Percentiles rank a stretch among this genome's conserved stretches.
These are phyloP conservation scores for Melastoma candidum DNA, from an alignment of 441 rosid genomes.

Conservation along the genomic window DNA sequence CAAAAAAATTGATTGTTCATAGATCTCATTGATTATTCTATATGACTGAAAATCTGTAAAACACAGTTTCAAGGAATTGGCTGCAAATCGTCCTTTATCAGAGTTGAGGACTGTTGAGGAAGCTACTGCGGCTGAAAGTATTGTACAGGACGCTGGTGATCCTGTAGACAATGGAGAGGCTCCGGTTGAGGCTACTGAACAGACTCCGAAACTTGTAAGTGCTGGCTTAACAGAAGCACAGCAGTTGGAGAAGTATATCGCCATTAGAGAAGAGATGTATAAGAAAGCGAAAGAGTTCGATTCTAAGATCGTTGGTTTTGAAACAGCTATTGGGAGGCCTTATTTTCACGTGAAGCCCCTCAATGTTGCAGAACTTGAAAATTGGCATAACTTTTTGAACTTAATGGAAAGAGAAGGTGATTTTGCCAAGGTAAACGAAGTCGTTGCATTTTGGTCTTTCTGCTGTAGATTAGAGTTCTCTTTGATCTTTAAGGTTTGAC, in stretches of 20 bases:
- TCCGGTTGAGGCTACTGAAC: conserved; percentile 46
- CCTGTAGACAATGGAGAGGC: conserved; percentile 46
- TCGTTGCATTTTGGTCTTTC: no score
- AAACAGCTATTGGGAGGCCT: conserved; percentile 89
- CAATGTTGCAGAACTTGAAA: conserved; percentile 80
- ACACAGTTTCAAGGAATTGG: conserved; percentile 78
- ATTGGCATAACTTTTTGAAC: conserved; percentile 90
- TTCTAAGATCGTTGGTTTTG: conserved; percentile 83
- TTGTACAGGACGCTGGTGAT: conserved; percentile 32
- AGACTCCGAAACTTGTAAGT: conserved; percentile 48
- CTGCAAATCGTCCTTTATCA: conserved; percentile 63
- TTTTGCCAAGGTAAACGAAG: conserved; percentile 65
- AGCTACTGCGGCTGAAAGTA: conserved; percentile 27
- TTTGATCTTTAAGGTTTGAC: conserved; percentile 46
- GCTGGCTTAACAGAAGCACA: conserved; percentile 73
- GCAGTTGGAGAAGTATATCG: conserved; percentile 87
- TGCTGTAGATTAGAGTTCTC: conserved; percentile 40
- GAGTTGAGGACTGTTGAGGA: conserved; percentile 76
- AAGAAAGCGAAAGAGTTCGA: conserved; percentile 92
- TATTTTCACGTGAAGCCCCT: conserved; percentile 95
- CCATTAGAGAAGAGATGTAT: conserved; percentile 79
- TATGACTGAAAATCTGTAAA: no score
- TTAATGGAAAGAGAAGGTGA: conserved; percentile 82
- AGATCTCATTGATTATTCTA: no score
- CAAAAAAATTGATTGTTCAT: no score